Conservation (phyloP, 148 eudicot genomes). For the Camellia granthamiana region DNA sequence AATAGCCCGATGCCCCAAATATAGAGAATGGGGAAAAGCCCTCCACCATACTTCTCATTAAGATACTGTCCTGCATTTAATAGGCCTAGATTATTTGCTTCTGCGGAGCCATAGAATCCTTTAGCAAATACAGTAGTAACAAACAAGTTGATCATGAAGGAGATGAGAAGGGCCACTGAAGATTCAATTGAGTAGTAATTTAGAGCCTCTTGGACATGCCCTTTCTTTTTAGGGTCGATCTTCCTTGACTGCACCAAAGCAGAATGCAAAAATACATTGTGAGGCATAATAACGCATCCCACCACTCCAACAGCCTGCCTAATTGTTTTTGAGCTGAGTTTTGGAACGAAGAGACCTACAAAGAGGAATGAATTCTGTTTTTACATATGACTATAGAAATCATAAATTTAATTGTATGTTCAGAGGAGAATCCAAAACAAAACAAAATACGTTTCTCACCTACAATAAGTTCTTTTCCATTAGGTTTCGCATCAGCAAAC, state of each 20-base stretch:
- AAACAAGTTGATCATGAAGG: constrained; percentile 70
- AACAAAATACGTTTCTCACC: constrained; percentile 36
- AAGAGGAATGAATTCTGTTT: constrained; percentile 6
- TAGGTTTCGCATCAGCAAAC: constrained; percentile 80
- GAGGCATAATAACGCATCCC: constrained; percentile 88
- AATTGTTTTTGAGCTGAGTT: constrained; percentile 62
- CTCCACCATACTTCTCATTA: constrained; percentile 73
- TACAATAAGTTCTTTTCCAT: constrained; percentile 60
- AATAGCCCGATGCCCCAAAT: constrained; percentile 95
- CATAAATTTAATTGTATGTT: not conserved
- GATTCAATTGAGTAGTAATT: constrained; percentile 82
- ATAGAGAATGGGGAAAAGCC: constrained; percentile 66
- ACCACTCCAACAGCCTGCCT: constrained; percentile 79
- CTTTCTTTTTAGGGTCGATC: constrained; percentile 60
- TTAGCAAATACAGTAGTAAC: constrained; percentile 88
- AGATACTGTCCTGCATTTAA: constrained; percentile 81
- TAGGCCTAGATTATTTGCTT: constrained; percentile 67
- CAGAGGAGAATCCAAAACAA: not conserved
- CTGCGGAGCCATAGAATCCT: constrained; percentile 61
- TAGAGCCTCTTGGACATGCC: constrained; percentile 75
- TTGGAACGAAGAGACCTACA: constrained; percentile 78
- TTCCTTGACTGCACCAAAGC: constrained; percentile 86
- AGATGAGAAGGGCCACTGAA: constrained; percentile 53
- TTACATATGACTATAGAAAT: not conserved
- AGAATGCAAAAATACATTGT: constrained; percentile 84